Evolutionary conservation across 1,139 yeast genomes (phyloP), one percentile per base, ranked within the genome.

Genomic region (Magnusiomyces tetraspermus): DNA sequence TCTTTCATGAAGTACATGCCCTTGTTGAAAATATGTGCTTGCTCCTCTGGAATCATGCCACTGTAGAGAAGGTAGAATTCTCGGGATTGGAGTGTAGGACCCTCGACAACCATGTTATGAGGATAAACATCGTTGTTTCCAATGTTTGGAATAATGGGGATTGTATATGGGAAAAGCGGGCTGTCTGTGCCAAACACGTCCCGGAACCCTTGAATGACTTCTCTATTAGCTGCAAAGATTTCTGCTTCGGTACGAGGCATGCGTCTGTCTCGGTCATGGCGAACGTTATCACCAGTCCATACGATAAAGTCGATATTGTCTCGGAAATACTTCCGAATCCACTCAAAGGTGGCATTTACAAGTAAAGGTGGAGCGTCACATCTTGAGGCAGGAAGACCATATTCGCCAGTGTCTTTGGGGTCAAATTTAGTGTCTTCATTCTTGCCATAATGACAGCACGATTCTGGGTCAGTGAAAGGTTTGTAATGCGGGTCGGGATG

Each of bases 81-180:
- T 63, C 94, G 72, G 0, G 94, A 86, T 67, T 85, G 95, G 55
- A 84, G 70, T 13, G 95, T 85, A 15, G 96, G 95, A 0, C 96
- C 96, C 0, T 86, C 79, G 0, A 89, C 79, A 66, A 85, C 84
- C 65, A 87, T 71, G 63, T 87, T 87, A 68, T 87, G 96, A 1
- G 96, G 96, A 64, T 80, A 87, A 1, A 87, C 95, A 64, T 87
- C 96, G 64, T 87, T 87, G 65, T 87, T 87, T 3, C 96, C 96
- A 51, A 86, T 68, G 53, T 85, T 76, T 23, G 95, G 95, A 21
- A 86, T 70, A 55, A 81, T 71, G 1, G 76, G 75, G 24, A 74
- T 72, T 30, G 64, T 67, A 24, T 67, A 67, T 19, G 60, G 56
- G n/a, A 36, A 62, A 62, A 48, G 68, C 57, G 48, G 69, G 45